Evolutionary conservation across 2,329 filamentous ascomycete species (phyloP).

Genomic region (Tolypocladium paradoxum): DNA sequence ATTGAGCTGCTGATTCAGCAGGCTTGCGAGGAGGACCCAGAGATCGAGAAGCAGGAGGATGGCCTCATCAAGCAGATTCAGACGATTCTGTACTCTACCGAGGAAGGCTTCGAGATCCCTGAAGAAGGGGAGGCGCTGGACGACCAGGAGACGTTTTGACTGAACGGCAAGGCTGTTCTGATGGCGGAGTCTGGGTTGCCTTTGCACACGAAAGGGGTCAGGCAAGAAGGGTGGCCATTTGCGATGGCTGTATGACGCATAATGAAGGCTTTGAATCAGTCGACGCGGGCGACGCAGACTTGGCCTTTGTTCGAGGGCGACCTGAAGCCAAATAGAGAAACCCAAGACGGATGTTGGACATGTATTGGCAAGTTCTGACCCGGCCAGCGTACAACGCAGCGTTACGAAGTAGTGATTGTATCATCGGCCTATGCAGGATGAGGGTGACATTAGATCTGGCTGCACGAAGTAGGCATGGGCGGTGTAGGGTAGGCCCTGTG

Average conservation of each 20-base stretch:
- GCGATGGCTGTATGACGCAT: neutral
- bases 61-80: slow-evolving; percentile 93
- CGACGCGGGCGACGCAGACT: neutral
- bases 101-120: slow-evolving; percentile 86
- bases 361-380: neutral
- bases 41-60: slow-evolving; percentile 88
- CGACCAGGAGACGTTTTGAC: slow-evolving; percentile 71
- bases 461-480: no score
- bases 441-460: neutral
- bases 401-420: neutral
- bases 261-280: slow-evolving; percentile 4
- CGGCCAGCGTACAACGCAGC: neutral
- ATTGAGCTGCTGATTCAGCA: slow-evolving; percentile 93
- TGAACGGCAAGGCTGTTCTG: neutral
- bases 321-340: neutral
- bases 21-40: slow-evolving; percentile 82
- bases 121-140: slow-evolving; percentile 61
- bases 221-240: neutral
- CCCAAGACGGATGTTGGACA: neutral
- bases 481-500: neutral
- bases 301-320: neutral
- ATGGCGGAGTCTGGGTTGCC: slow-evolving; percentile 1
- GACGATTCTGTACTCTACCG: slow-evolving; percentile 91
- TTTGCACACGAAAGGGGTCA: neutral
- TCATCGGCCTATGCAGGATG: neutral